Conservation (phyloP, 495 filamentous ascomycete genomes). For the Trichoderma virens region DNA sequence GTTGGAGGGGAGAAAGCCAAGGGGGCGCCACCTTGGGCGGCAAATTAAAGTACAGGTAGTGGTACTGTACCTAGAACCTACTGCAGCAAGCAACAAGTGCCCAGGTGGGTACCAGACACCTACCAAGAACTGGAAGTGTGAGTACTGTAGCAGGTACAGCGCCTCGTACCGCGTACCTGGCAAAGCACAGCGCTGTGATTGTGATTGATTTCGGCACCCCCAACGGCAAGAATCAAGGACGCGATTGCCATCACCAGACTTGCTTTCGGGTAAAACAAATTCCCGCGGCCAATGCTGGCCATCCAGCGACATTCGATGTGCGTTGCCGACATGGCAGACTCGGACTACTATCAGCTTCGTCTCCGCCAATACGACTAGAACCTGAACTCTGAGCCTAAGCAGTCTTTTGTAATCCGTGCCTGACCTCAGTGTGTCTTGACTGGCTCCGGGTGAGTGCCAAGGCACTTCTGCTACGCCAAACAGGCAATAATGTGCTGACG, state of each 20-base stretch:
- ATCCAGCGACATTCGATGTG: not conserved
- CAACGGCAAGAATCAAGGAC: not conserved
- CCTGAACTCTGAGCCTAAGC: not conserved
- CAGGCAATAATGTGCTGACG: not conserved
- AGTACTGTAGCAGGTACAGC: not conserved
- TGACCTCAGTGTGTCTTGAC: not conserved
- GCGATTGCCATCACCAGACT: slow-evolving; percentile 5
- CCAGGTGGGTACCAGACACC: no score
- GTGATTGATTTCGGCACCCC: not conserved
- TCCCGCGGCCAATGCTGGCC: not conserved
- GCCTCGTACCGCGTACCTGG: not conserved
- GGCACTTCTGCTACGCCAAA: not conserved
- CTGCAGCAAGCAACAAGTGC: no score
- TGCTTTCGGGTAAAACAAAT: not conserved
- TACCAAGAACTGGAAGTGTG: not conserved
- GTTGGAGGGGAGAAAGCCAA: not conserved
- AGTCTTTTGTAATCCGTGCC: not conserved
- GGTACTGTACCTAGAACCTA: not conserved
- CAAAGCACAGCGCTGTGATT: not conserved
- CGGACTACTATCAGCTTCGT: not conserved
- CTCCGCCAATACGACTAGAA: not conserved
- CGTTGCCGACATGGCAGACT: not conserved
- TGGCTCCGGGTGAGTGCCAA: not conserved
- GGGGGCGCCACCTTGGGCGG: not conserved
- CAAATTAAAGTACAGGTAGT: not conserved